Evolutionary conservation across 2,329 filamentous ascomycete genomes (phyloP).

Genomic region (Colletotrichum gigasporum): DNA sequence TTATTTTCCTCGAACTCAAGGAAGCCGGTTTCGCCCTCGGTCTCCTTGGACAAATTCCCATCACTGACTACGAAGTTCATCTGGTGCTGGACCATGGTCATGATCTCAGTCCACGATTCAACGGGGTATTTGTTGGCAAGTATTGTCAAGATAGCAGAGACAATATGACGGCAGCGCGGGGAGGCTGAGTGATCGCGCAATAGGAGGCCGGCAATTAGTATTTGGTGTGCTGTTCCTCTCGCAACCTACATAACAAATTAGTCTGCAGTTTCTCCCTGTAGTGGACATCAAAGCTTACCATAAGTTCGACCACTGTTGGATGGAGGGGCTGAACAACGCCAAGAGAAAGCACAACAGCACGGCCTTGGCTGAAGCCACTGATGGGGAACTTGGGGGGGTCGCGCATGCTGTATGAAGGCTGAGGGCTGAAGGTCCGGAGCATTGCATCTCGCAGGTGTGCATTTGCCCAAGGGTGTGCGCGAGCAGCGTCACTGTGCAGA

Average conservation of each 20-base stretch:
- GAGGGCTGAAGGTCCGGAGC: constrained; percentile 18
- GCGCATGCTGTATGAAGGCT: constrained; percentile 19
- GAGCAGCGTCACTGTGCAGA: background rate
- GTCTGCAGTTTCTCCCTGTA: background rate
- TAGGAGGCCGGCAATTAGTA: constrained; percentile 35
- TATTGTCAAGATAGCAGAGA: constrained; percentile 48
- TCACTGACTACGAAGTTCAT: constrained; percentile 15
- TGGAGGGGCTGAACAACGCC: constrained; percentile 49
- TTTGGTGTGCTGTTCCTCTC: constrained; percentile 43
- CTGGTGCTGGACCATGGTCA: constrained; percentile 36
- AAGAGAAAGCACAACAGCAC: constrained; percentile 43
- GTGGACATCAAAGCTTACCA: constrained; percentile 42
- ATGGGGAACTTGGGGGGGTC: constrained; percentile 30
- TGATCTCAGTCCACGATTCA: constrained; percentile 38
- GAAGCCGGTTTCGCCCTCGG: constrained; percentile 13
- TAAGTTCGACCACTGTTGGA: constrained; percentile 42
- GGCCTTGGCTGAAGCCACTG: constrained; percentile 27
- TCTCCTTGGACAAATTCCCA: constrained; percentile 24
- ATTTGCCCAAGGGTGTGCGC: constrained; percentile 16
- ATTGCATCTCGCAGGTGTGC: constrained; percentile 24
- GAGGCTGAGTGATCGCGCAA: constrained; percentile 33
- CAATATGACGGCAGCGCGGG: constrained; percentile 36
- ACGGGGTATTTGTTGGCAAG: constrained; percentile 56
- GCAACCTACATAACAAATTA: constrained; percentile 44
- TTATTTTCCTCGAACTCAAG: constrained; percentile 17